A percentile compares a stretch with the other conserved stretches of the same genome.
These are phyloP conservation scores for Lizanozyma gosingica DNA, from an alignment of 1,139 yeast species.

Conservation along the genomic window DNA sequence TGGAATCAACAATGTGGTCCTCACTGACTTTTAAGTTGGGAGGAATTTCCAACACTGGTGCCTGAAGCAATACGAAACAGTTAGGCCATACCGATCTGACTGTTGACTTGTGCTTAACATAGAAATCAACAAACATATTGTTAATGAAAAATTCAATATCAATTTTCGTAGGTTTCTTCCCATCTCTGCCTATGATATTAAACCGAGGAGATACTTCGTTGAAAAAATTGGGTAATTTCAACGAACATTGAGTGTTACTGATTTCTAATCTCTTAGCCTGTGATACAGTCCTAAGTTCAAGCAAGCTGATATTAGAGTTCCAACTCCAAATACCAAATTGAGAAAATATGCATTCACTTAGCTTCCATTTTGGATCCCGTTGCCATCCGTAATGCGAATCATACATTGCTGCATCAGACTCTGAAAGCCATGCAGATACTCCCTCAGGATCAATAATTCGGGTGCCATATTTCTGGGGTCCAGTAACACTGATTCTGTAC, in stretches of 20 bases:
- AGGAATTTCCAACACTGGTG: conserved; percentile 77
- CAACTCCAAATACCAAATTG: conserved; percentile 67
- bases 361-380: conserved; percentile 53
- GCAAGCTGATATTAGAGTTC: conserved; percentile 25
- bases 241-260: conserved; percentile 20
- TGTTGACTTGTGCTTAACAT: conserved; percentile 36
- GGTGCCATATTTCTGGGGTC: conserved; percentile 59
- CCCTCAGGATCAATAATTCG: conserved; percentile 60
- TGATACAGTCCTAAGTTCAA: conserved; percentile 40
- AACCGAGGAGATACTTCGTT: conserved; percentile 17
- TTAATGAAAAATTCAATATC: conserved; percentile 57
- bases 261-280: conserved; percentile 32
- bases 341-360: conserved; percentile 75
- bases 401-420: conserved; percentile 23
- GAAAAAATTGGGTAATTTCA: conserved; percentile 25
- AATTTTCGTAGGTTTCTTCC: conserved; percentile 21
- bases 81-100: conserved; percentile 40
- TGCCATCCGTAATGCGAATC: conserved; percentile 66
- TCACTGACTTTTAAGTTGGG: conserved; percentile 52
- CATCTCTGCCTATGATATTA: conserved; percentile 12
- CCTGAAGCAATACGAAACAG: conserved; percentile 60
- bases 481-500: conserved; percentile 60
- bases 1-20: conserved; percentile 44
- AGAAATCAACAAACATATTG: conserved; percentile 51
- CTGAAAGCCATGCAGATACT: conserved; percentile 55